A percentile compares a stretch with the other conserved stretches of the same genome.
phyloP scores from a whole-genome alignment of 2,329 filamentous ascomycete species.

The Fusarium nelsonii region DNA sequence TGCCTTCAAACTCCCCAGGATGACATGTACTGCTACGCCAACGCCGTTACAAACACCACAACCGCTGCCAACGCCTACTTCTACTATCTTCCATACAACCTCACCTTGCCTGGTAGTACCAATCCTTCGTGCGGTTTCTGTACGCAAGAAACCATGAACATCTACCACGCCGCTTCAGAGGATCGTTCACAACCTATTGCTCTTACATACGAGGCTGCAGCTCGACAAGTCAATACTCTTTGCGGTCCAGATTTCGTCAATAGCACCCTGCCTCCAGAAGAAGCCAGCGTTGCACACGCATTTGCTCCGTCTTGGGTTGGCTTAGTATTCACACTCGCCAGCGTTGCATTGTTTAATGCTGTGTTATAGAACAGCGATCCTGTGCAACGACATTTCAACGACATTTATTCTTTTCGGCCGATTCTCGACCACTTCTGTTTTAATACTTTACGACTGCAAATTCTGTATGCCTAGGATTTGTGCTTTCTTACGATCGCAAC shows the following conservation, averaged over 20 bases:
- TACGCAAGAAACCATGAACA: constrained; percentile 81
- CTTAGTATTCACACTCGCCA: constrained; percentile 31
- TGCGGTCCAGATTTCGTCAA: constrained; percentile 72
- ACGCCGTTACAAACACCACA: constrained; percentile 81
- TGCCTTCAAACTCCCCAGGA: constrained; percentile 78
- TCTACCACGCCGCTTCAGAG: constrained; percentile 78
- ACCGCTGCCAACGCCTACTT: constrained; percentile 80
- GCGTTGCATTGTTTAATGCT: constrained; percentile 31
- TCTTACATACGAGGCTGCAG: constrained; percentile 77
- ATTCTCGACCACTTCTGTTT: constrained; percentile 17
- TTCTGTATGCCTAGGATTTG: constrained; percentile 19
- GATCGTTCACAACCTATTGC: constrained; percentile 76
- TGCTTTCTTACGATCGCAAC: constrained; percentile 34
- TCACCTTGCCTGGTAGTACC: constrained; percentile 73
- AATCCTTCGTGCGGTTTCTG: constrained; percentile 83
- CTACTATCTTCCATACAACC: constrained; percentile 87
- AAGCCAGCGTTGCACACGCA: constrained; percentile 28
- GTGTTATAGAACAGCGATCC: constrained; percentile 34
- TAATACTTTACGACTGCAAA: constrained; percentile 38
- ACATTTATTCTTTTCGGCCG: not conserved
- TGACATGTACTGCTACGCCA: constrained; percentile 82
- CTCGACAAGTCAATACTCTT: constrained; percentile 76
- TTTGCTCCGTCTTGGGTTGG: constrained; percentile 38
- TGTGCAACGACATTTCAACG: not conserved
- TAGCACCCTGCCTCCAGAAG: constrained; percentile 60